Evolutionary conservation across 805 yeast genomes (phyloP), one percentile per base, ranked within the genome.

Genomic region (Yarrowia sp.): DNA sequence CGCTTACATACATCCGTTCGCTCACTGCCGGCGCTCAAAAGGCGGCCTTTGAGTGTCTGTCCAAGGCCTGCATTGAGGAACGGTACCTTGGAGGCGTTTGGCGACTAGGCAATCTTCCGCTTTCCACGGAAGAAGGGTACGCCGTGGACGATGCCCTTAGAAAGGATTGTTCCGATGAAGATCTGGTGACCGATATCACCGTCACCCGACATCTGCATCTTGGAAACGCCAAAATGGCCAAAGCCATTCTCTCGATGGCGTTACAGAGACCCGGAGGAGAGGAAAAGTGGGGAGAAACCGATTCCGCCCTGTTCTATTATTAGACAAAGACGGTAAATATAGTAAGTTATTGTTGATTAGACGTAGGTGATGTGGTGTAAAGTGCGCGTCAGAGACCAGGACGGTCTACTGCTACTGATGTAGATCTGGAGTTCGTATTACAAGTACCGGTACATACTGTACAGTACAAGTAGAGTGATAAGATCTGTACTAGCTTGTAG

Each of bases 231-330:
- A 24, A 24, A 24, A 4, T 5, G 30, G 30, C 30, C 30, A 24
- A 24, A 24, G 30, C 30, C 30, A 24, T 24, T 24, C 30, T 24
- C 30, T 4, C 30, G 7, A 24, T 33, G 33, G 64, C 64, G 1
- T 19, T 43, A 2, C 50, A 9, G 14, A n/a, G 33, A 15, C 17
- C 19, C 9, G 64, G 64, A 14, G 64, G 64, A 9, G 50, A 58
- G 39, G 64, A 58, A n/a, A 42, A 33, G 20, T 58, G 64, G 64
- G 49, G 49, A 13, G 64, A 58, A 50, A 40, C 40, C 38, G 38
- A 40, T 13, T 36, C 46, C 13, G 30, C 63, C 7, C n/a, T 55
- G 12, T n/a, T 55, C 39, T 55, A 55, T 9, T 53, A 53, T 24
- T 24, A 24, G 30, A 24, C 7, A n/a, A 24, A 24, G 30, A 24